These are phyloP conservation scores for Pichia nakasei DNA, from an alignment of 805 yeast genomes.

Conservation along the genomic window DNA sequence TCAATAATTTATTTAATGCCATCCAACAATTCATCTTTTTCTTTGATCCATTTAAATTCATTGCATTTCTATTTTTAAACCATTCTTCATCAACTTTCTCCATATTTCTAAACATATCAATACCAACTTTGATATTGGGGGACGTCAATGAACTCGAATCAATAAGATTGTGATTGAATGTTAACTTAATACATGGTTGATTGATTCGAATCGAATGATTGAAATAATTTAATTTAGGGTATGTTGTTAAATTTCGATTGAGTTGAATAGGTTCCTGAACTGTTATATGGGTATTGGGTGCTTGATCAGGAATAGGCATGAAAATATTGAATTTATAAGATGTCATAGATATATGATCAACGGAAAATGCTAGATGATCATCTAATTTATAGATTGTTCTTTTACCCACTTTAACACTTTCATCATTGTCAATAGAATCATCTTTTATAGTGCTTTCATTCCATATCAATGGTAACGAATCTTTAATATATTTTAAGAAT, in stretches of 20 bases:
- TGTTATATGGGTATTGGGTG: slow-evolving; percentile 9
- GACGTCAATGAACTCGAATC: slow-evolving; percentile 9
- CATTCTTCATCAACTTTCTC: slow-evolving; percentile 9
- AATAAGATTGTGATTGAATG: slow-evolving; percentile 12
- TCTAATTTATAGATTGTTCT: slow-evolving; percentile 14
- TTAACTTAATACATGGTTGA: slow-evolving; percentile 12
- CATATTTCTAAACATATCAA: slow-evolving; percentile 12
- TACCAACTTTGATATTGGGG: slow-evolving; percentile 10
- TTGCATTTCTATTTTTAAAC: slow-evolving; percentile 8
- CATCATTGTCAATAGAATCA: neutral
- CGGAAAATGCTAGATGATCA: slow-evolving; percentile 17
- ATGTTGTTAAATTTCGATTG: slow-evolving; percentile 1
- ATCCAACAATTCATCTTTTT: slow-evolving; percentile 10
- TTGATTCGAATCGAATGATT: slow-evolving; percentile 1
- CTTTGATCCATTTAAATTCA: slow-evolving; percentile 5
- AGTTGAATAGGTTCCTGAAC: slow-evolving; percentile 13
- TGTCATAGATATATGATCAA: slow-evolving; percentile 12
- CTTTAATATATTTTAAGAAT: slow-evolving; percentile 3
- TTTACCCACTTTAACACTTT: too few species aligned
- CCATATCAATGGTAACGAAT: slow-evolving; percentile 2
- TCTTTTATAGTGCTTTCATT: neutral
- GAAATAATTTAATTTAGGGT: slow-evolving; percentile 2
- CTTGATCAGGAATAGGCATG: slow-evolving; percentile 20
- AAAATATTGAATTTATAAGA: slow-evolving; percentile 16
- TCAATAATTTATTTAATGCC: slow-evolving; percentile 16